phyloP scores from a whole-genome alignment of 352 stramenopile genomes.

The Globisporangium camurandrum region DNA sequence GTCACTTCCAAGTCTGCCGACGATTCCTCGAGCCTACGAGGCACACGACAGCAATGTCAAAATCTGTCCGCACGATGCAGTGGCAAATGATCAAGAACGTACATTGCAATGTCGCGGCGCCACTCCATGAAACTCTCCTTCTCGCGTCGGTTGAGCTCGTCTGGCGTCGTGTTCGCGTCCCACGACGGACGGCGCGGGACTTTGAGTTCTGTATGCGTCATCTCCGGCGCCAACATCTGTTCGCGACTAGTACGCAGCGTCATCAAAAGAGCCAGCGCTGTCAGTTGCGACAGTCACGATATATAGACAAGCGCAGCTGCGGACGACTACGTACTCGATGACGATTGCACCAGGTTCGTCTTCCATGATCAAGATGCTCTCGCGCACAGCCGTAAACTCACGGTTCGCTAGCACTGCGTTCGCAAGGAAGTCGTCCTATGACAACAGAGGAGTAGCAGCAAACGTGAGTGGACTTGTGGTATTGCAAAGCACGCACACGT shows the following conservation, averaged over 20 bases:
- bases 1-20: constrained; percentile 89
- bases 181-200: constrained; percentile 95
- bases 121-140: constrained; percentile 98
- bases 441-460: not conserved
- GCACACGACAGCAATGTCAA: too few species aligned
- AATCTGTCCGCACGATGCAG: too few species aligned
- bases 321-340: constrained; percentile 39
- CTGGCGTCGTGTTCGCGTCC: constrained; percentile 90
- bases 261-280: not conserved
- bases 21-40: constrained; percentile 59
- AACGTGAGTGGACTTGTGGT: not conserved
- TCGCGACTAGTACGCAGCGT: constrained; percentile 34
- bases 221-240: constrained; percentile 55
- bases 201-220: constrained; percentile 93
- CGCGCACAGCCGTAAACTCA: constrained; percentile 88
- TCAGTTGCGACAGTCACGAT: not conserved
- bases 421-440: constrained; percentile 91
- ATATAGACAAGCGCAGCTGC: not conserved
- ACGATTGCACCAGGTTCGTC: constrained; percentile 47
- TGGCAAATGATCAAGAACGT: constrained; percentile 12
- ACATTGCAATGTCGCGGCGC: constrained; percentile 93
- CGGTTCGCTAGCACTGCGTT: constrained; percentile 87
- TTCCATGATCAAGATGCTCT: constrained; percentile 81
- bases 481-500: not conserved
- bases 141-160: constrained; percentile 94